Percentiles rank a stretch among this genome's conserved stretches.
Evolutionary conservation across 176 grass and related monocot species (phyloP).

Genomic region (Chrysopogon serrulatus): DNA sequence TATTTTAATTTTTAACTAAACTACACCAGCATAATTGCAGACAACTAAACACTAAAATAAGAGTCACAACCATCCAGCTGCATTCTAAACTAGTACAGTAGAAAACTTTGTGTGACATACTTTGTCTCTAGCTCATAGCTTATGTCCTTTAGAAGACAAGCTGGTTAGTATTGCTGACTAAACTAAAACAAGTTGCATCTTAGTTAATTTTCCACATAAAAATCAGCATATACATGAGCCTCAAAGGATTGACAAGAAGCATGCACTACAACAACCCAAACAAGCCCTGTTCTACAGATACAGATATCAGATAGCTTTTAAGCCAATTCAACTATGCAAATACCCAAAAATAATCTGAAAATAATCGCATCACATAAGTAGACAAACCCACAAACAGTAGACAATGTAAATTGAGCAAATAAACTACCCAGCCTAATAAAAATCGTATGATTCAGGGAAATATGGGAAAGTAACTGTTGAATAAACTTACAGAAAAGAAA

Average conservation of each 20-base stretch:
- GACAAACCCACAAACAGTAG: neutral
- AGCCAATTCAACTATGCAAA: neutral
- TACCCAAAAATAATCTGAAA: neutral
- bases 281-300: neutral
- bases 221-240: neutral
- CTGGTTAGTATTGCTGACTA: neutral
- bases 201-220: neutral
- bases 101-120: neutral
- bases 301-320: constrained; percentile 1
- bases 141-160: neutral
- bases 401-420: neutral
- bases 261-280: neutral
- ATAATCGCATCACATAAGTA: neutral
- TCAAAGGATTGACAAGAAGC: neutral
- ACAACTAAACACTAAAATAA: neutral
- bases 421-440: neutral
- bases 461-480: neutral
- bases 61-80: neutral
- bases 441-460: neutral
- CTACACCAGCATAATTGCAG: neutral
- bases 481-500: constrained; percentile 84
- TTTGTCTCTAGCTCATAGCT: neutral
- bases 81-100: neutral
- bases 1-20: constrained; percentile 7
- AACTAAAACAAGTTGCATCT: neutral